Base-by-base conservation (phyloP, 2,329 filamentous ascomycete genomes). In the Alternaria arborescens region DNA sequence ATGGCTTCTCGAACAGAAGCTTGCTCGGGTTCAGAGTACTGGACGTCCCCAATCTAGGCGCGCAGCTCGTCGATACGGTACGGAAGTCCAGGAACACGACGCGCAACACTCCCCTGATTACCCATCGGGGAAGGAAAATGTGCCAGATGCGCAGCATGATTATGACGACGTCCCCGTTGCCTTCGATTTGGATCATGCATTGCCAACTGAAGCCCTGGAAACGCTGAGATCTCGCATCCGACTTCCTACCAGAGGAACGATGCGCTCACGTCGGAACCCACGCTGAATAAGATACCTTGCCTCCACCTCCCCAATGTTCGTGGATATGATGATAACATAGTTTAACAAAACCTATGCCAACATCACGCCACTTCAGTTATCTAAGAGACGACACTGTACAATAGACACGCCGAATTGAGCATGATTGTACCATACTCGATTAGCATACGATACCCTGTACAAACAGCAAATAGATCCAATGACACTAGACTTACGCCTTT, bases 181-280 rank as follows among this genome's bases (percentile, higher is more conserved):
- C n/a, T 44, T 60, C n/a, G 38, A 56, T 16, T 18, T 65, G 30
- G n/a, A 58, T 11, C 18, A 60, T 38, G 12, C 52, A 10, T 24
- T 58, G 11, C 58, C 61, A 24, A 57, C 64, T 34, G 18, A 44
- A 20, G 56, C 64, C 16, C 58, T 66, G 20, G 40, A 52, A 47
- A 43, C 28, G 8, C 28, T 64, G 20, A 42, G 59, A 38, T 62
- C 42, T 28, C 53, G 64, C 30, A 56, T 60, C 11, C 59, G 53
- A 28, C 43, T 59, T 36, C 55, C 64, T 26, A 47, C 48, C 8
- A 62, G 51, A 30, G 18, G n/a, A 8, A 60, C 5, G 24, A 42
- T 62, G 32, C 52, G 43, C 12, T 51, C 52, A n/a, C 42, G 36
- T 34, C 8, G 32, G 30, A 24, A 22, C 11, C 30, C 18, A 8